Evolutionary conservation across 2,329 filamentous ascomycete genomes (phyloP), one percentile per base, ranked within the genome.

Genomic region (Cordyceps cicadae): DNA sequence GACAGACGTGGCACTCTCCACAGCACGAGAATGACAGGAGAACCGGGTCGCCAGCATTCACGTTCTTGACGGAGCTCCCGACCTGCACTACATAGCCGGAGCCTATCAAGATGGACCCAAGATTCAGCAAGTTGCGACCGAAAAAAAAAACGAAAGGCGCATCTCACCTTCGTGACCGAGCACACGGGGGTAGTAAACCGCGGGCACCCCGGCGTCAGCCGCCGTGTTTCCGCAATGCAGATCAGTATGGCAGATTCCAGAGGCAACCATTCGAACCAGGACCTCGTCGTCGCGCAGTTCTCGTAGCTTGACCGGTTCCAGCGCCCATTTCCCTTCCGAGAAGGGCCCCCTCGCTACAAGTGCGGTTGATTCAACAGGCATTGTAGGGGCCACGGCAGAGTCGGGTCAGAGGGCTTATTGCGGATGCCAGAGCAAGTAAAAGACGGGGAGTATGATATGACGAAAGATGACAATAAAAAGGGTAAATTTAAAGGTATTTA

Each of bases 221-320:
- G 62, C 43, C 0, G 67, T 70, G 9, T 75, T 71, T 2, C 76
- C 79, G 56, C 80, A 75, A 32, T 77, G 68, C 11, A 81, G 66
- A 63, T 84, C 81, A 0, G 80, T 81, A 62, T 84, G 81, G 63
- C 81, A 84, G 54, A 84, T 76, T 0, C 81, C 81, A 0, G 77
- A 77, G 0, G 81, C 79, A 1, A 82, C 72, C 62, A 84, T 78
- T 48, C 81, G 77, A 3, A 84, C 76, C 2, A 83, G 70, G 2
- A 83, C 68, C 67, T 84, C 81, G 34, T 80, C 76, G 1, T 76
- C 70, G 7, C 63, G 67, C 12, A 67, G 53, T 1, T 66, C 66
- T 12, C 69, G 67, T 14, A 72, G 66, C 1, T 63, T 66, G 0
- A 73, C 69, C 0, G 66, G 63, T 32, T 72, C 70, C 7, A 72